Evolutionary conservation across 768 basidiomycete species (phyloP).

Genomic region (Trametes elegans): DNA sequence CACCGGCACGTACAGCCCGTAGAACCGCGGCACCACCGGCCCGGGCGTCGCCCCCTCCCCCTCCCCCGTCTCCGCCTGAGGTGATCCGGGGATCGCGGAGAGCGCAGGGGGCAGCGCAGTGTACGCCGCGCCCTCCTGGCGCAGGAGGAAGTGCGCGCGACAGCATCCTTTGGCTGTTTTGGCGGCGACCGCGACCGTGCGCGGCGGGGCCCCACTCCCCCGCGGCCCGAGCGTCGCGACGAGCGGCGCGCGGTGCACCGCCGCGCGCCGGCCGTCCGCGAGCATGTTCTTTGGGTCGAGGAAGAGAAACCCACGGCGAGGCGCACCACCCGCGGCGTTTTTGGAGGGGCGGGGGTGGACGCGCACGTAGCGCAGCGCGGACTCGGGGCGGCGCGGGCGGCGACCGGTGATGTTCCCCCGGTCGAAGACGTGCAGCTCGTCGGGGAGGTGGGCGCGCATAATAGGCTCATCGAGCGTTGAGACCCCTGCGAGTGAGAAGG

Average conservation of each 20-base stretch:
- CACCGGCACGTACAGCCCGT: constrained; percentile 51
- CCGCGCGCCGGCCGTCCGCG: constrained; percentile 54
- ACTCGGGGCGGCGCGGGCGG: neutral
- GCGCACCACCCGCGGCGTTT: neutral
- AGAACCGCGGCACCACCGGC: constrained; percentile 60
- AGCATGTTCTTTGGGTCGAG: constrained; percentile 36
- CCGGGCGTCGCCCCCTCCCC: no score
- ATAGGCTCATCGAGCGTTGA: constrained; percentile 28
- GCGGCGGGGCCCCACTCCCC: neutral
- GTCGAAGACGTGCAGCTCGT: constrained; percentile 26
- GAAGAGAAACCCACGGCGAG: constrained; percentile 38
- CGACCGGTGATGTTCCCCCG: constrained; percentile 5
- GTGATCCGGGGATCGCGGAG: no score
- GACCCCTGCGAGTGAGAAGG: constrained; percentile 15
- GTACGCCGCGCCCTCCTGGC: constrained; percentile 44
- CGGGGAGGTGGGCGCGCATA: constrained; percentile 24
- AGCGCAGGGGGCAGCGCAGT: constrained; percentile 44
- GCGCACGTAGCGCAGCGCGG: constrained; percentile 20
- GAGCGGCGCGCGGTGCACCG: constrained; percentile 48
- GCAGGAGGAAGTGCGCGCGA: constrained; percentile 22
- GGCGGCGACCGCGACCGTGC: constrained; percentile 26
- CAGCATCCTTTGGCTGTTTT: constrained; percentile 20
- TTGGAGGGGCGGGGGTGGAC: constrained; percentile 8
- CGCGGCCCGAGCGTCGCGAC: constrained; percentile 35
- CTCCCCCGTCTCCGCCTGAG: no score